Conservation (phyloP, 2,329 filamentous ascomycete species). For the Karstenula rhodostoma region DNA sequence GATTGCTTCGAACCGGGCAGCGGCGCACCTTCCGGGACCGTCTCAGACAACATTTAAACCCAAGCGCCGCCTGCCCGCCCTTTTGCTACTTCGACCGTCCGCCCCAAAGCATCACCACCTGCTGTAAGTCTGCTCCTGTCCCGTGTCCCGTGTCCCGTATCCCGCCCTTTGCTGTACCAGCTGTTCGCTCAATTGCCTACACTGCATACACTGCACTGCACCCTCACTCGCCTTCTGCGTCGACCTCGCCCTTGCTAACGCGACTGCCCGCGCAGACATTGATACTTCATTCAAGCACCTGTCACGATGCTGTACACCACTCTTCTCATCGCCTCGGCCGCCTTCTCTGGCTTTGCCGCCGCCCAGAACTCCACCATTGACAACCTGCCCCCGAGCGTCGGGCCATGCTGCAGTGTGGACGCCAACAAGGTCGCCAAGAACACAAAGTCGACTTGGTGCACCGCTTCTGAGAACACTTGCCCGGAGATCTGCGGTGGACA, state of each 20-base stretch:
- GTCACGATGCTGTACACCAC: slow-evolving; percentile 58
- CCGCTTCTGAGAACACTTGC: slow-evolving; percentile 66
- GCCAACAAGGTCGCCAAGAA: slow-evolving; percentile 49
- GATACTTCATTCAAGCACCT: slow-evolving; percentile 43
- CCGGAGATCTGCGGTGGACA: slow-evolving; percentile 64
- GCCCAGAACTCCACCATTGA: slow-evolving; percentile 53
- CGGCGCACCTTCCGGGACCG: slow-evolving; percentile 14
- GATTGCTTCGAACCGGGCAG: slow-evolving; percentile 15
- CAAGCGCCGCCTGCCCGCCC: slow-evolving; percentile 14
- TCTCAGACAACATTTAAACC: slow-evolving; percentile 25
- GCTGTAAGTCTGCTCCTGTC: slow-evolving; percentile 19
- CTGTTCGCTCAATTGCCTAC: slow-evolving; percentile 12
- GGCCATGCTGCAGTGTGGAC: slow-evolving; percentile 54
- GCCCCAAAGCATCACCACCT: slow-evolving; percentile 20
- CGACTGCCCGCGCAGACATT: slow-evolving; percentile 41
- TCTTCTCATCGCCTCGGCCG: slow-evolving; percentile 56
- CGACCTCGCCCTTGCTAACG: slow-evolving; percentile 30
- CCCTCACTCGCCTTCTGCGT: not conserved
- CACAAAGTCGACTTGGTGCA: slow-evolving; percentile 62
- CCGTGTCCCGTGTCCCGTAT: no score
- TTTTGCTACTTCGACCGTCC: slow-evolving; percentile 5
- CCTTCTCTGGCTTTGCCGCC: slow-evolving; percentile 55
- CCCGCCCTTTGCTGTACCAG: no score
- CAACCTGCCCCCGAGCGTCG: slow-evolving; percentile 32
- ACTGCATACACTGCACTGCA: slow-evolving; percentile 18